Percentiles rank a stretch among this genome's conserved stretches.
phyloP scores from a whole-genome alignment of 2,329 filamentous ascomycete species.

The Macrophomina phaseolina region DNA sequence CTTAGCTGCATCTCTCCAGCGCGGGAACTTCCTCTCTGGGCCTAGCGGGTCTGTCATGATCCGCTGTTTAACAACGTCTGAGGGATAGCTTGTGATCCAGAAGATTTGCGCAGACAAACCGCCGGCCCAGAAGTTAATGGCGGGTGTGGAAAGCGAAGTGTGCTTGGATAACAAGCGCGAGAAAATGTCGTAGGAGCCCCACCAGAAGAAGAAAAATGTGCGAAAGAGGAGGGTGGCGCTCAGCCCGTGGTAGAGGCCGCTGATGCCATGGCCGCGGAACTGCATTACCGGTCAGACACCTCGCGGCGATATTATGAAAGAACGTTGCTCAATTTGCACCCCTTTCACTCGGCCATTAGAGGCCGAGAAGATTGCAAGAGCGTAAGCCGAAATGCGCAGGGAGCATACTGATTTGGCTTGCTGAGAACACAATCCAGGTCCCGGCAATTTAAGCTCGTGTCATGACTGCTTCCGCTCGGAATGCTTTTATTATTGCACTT shows the following conservation, averaged over 20 bases:
- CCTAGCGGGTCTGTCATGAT: slow-evolving; percentile 96
- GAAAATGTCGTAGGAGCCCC: slow-evolving; percentile 91
- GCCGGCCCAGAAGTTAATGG: slow-evolving; percentile 96
- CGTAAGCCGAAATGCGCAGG: too few species aligned
- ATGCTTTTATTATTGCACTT: too few species aligned
- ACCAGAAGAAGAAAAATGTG: slow-evolving; percentile 97
- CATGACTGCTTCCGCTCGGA: too few species aligned
- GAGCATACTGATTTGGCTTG: too few species aligned
- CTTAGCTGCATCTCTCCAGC: slow-evolving; percentile 80
- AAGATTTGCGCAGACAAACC: slow-evolving; percentile 92
- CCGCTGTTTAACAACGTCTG: slow-evolving; percentile 92
- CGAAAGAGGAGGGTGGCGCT: slow-evolving; percentile 86
- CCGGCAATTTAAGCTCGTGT: too few species aligned
- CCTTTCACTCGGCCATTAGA: too few species aligned
- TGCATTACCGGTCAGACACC: not conserved
- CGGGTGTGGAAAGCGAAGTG: slow-evolving; percentile 75
- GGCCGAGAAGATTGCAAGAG: too few species aligned
- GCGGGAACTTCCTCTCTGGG: slow-evolving; percentile 64
- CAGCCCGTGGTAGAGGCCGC: slow-evolving; percentile 85
- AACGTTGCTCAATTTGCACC: too few species aligned
- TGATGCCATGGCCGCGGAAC: slow-evolving; percentile 70
- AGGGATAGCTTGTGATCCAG: slow-evolving; percentile 91
- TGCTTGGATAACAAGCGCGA: slow-evolving; percentile 69
- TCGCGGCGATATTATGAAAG: too few species aligned
- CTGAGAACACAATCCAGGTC: too few species aligned